These are phyloP conservation scores for Hymenoscyphus scutula DNA, from an alignment of 2,329 filamentous ascomycete species.

Conservation along the genomic window DNA sequence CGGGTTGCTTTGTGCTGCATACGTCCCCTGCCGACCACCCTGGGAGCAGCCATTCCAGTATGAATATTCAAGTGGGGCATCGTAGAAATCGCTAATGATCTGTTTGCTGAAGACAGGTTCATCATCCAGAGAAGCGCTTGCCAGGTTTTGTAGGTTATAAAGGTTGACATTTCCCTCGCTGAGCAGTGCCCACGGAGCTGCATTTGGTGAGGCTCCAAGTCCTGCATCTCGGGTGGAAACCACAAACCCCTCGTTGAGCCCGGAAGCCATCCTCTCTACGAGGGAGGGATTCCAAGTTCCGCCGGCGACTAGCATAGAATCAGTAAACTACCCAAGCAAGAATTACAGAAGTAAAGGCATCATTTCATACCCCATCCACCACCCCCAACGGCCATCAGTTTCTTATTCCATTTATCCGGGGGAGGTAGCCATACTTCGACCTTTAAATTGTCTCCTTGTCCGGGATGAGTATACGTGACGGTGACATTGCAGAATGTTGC, in stretches of 20 bases:
- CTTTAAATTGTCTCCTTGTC: constrained; percentile 25
- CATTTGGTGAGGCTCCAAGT: not conserved
- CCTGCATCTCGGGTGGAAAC: constrained; percentile 34
- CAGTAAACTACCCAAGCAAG: not conserved
- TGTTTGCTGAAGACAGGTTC: constrained; percentile 35
- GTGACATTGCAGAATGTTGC: constrained; percentile 34
- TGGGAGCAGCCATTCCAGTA: constrained; percentile 41
- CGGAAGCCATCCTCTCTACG: constrained; percentile 25
- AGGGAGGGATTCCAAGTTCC: not conserved
- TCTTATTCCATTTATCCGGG: constrained; percentile 32
- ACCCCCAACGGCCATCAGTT: constrained; percentile 36
- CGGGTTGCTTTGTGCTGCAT: constrained; percentile 39
- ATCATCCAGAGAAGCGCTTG: not conserved
- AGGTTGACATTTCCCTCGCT: not conserved
- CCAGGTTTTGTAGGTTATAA: not conserved
- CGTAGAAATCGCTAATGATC: constrained; percentile 37
- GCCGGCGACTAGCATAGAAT: not conserved
- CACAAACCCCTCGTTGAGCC: constrained; percentile 32
- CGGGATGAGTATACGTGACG: constrained; percentile 32
- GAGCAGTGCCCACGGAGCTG: not conserved
- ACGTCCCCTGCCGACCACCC: constrained; percentile 40
- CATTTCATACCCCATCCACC: constrained; percentile 23
- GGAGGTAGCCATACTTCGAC: constrained; percentile 33
- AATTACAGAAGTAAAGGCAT: not conserved
- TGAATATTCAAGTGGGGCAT: constrained; percentile 35